Conservation (phyloP, 1,139 yeast species). For the Kazachstania sp. region DNA sequence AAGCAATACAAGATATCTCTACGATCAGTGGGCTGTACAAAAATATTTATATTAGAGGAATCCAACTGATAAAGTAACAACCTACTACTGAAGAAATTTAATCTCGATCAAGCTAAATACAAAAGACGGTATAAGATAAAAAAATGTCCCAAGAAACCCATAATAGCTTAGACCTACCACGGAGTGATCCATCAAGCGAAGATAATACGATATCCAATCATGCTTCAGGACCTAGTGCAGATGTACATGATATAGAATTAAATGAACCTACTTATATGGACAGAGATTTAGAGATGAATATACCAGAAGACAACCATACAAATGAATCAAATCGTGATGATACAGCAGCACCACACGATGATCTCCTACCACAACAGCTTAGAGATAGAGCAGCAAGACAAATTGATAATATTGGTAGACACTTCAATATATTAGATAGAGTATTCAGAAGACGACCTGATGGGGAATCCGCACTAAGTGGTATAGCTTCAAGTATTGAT, state of each 20-base stretch:
- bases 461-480: not conserved
- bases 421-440: slow-evolving; percentile 34
- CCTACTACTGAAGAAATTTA: no score
- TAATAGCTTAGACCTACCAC: no score
- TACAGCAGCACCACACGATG: slow-evolving; percentile 3
- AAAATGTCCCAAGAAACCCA: no score
- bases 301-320: not conserved
- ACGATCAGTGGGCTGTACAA: no score
- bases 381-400: slow-evolving; percentile 21
- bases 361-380: slow-evolving; percentile 12
- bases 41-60: no score
- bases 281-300: slow-evolving; percentile 1
- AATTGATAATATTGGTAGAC: slow-evolving; percentile 23
- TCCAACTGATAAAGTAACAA: no score
- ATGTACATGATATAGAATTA: not conserved
- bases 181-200: not conserved
- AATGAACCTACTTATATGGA: not conserved
- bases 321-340: not conserved
- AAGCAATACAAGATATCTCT: no score
- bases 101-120: no score
- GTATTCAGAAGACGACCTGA: slow-evolving; percentile 23
- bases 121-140: no score
- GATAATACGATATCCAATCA: not conserved
- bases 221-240: not conserved
- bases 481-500: slow-evolving; percentile 38